A percentile compares a stretch with the other conserved stretches of the same genome.
Evolutionary conservation across 768 basidiomycete genomes (phyloP).

Genomic region (Jaapia argillacea): DNA sequence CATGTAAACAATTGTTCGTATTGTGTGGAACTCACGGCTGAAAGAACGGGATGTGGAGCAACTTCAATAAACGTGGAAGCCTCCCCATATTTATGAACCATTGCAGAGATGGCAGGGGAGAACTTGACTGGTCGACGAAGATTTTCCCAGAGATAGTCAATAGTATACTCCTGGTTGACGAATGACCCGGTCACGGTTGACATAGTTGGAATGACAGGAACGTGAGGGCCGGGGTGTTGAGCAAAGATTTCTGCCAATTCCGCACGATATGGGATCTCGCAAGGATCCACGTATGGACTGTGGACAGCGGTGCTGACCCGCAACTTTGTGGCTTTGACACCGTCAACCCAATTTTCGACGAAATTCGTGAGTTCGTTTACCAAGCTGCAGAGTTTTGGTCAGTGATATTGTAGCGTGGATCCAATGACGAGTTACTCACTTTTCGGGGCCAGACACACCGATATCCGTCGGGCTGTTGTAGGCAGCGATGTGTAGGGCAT

Average conservation of each 20-base stretch:
- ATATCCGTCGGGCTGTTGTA: constrained; percentile 6
- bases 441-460: constrained; percentile 4
- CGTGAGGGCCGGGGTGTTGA: neutral
- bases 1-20: neutral
- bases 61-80: constrained; percentile 4
- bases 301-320: constrained; percentile 5
- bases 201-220: neutral
- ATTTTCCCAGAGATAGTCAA: neutral
- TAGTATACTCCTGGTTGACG: neutral
- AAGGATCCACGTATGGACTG: constrained; percentile 7
- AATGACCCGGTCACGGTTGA: neutral
- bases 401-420: no score
- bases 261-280: constrained; percentile 3
- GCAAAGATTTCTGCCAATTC: neutral
- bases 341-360: constrained; percentile 6
- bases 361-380: neutral
- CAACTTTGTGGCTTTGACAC: neutral
- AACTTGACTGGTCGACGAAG: neutral
- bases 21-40: neutral
- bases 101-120: neutral
- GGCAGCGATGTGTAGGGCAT: constrained; percentile 4
- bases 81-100: constrained; percentile 4
- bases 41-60: constrained; percentile 6
- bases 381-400: no score
- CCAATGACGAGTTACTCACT: no score